Conservation (phyloP, 1,284 basidiomycete genomes). For the Polyporus tsugae region DNA sequence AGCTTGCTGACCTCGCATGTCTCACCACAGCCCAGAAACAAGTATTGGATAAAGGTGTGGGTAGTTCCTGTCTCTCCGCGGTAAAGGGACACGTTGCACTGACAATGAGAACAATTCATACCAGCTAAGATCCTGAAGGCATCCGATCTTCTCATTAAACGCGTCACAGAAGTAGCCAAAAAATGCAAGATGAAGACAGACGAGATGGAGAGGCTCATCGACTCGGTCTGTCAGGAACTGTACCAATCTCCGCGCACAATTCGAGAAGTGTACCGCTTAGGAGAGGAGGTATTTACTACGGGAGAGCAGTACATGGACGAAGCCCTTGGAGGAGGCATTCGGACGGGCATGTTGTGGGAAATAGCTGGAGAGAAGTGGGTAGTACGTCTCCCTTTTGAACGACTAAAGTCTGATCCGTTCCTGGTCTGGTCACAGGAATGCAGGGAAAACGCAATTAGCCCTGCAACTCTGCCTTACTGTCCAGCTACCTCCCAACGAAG, state of each 20-base stretch:
- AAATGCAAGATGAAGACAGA: conserved; percentile 57
- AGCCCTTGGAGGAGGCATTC: conserved; percentile 77
- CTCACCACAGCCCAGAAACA: conserved; percentile 24
- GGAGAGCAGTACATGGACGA: conserved; percentile 74
- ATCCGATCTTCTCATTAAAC: conserved; percentile 57
- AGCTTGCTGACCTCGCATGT: conserved; percentile 8
- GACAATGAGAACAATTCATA: background rate
- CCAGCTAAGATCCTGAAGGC: conserved; percentile 43
- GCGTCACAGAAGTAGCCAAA: conserved; percentile 58
- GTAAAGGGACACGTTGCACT: background rate
- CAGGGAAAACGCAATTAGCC: conserved; percentile 88
- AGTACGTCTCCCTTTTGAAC: background rate
- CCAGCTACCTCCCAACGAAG: conserved; percentile 67
- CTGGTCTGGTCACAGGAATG: conserved; percentile 59
- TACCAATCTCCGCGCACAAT: conserved; percentile 47
- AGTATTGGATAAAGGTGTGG: conserved; percentile 29
- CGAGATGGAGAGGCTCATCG: conserved; percentile 59
- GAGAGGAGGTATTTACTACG: conserved; percentile 64
- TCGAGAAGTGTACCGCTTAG: conserved; percentile 45
- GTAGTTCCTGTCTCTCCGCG: background rate
- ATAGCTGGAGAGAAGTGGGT: conserved; percentile 83
- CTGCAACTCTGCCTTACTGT: conserved; percentile 80
- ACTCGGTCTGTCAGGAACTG: conserved; percentile 51
- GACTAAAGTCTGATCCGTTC: background rate
- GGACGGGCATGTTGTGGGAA: conserved; percentile 83